Conservation (phyloP, 2,329 filamentous ascomycete genomes). For the Calonectria multiphialidica region DNA sequence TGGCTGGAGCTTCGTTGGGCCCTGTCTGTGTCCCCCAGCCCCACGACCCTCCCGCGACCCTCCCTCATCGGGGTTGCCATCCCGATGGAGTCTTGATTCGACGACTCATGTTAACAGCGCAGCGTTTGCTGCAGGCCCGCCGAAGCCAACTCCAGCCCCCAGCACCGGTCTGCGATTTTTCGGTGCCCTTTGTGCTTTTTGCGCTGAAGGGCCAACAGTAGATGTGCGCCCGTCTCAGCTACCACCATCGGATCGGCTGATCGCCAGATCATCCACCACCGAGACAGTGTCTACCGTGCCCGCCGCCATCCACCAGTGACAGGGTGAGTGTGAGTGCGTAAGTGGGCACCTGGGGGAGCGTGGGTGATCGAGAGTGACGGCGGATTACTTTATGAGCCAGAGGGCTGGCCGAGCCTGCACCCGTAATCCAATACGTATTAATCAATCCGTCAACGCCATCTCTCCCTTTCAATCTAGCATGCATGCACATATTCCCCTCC, state of each 20-base stretch:
- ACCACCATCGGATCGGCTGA: conserved; percentile 32
- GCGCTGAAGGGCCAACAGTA: conserved; percentile 4
- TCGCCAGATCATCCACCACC: conserved; percentile 32
- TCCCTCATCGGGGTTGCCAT: conserved; percentile 34
- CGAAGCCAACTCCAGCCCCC: conserved; percentile 22
- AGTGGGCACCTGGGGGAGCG: neutral
- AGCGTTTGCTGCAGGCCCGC: conserved; percentile 34
- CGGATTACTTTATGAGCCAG: conserved; percentile 5
- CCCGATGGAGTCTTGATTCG: conserved; percentile 45
- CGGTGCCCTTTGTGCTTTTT: conserved; percentile 10
- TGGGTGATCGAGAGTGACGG: neutral
- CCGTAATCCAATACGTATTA: conserved; percentile 7
- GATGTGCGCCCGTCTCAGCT: conserved; percentile 23
- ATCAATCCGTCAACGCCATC: conserved; percentile 19
- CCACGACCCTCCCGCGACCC: conserved; percentile 27
- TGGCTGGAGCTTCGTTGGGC: conserved; percentile 22
- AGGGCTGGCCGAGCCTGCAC: neutral
- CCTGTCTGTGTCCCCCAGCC: conserved; percentile 21
- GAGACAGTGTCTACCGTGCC: conserved; percentile 36
- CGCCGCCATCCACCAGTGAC: conserved; percentile 26
- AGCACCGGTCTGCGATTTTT: conserved; percentile 9
- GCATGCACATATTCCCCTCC: neutral
- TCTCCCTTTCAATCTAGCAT: conserved; percentile 4
- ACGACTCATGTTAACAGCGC: conserved; percentile 40
- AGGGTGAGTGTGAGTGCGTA: conserved; percentile 27